Evolutionary conservation across 2,329 filamentous ascomycete genomes (phyloP).

Genomic region (Fusarium oxysporum): DNA sequence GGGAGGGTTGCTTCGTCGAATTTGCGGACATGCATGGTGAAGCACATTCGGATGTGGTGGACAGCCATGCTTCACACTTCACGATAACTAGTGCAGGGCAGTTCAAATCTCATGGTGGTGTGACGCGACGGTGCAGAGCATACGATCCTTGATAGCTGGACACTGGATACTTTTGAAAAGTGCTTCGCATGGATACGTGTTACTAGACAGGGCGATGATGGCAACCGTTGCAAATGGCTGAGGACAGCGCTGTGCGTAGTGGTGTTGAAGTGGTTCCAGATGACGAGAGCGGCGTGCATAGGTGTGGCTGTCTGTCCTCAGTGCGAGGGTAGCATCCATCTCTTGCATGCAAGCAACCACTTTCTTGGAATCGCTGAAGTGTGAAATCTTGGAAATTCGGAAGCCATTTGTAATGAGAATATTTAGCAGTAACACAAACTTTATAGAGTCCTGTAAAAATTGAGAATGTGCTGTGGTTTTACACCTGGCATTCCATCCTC

Average conservation of each 20-base stretch:
- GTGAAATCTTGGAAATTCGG: conserved; percentile 15
- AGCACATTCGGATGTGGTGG: conserved; percentile 17
- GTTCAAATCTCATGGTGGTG: conserved; percentile 10
- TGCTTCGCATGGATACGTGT: background rate
- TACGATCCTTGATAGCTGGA: conserved; percentile 1
- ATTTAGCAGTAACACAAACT: background rate
- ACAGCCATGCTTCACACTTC: conserved; percentile 13
- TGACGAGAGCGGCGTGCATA: conserved; percentile 44
- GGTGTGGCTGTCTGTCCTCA: conserved; percentile 28
- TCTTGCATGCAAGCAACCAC: conserved; percentile 23
- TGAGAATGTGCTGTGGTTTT: background rate
- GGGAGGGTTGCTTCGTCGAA: conserved; percentile 19
- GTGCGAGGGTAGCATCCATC: conserved; percentile 36
- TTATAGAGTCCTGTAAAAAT: background rate
- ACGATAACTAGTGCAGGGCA: conserved; percentile 14
- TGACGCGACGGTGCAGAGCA: conserved; percentile 27
- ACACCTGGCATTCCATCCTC: background rate
- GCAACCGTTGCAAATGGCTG: conserved; percentile 26
- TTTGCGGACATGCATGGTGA: conserved; percentile 22
- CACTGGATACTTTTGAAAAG: background rate
- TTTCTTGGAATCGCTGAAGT: conserved; percentile 5
- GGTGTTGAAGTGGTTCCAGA: conserved; percentile 40
- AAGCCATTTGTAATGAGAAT: conserved; percentile 1
- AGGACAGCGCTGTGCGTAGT: conserved; percentile 15
- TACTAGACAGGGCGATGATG: conserved; percentile 23